Evolutionary conservation across 1,139 yeast genomes (phyloP).

Genomic region (Kurtzmaniella natalensis): DNA sequence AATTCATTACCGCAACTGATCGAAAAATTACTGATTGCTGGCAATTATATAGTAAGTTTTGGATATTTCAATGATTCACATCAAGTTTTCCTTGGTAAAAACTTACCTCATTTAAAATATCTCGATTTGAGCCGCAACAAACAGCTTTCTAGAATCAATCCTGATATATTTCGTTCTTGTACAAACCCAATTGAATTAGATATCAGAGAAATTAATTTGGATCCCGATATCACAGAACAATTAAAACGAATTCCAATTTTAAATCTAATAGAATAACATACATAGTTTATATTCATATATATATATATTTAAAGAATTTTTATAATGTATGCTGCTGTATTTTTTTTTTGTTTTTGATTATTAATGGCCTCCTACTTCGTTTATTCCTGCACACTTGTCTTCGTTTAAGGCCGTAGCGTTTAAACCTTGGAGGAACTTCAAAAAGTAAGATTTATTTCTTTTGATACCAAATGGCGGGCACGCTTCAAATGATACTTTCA

Average conservation of each 20-base stretch:
- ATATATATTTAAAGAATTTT: too few species aligned
- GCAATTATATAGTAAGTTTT: slow-evolving; percentile 14
- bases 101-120: slow-evolving; percentile 16
- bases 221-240: slow-evolving; percentile 1
- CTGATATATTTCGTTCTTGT: slow-evolving; percentile 7
- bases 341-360: too few species aligned
- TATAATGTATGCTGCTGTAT: too few species aligned
- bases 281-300: too few species aligned
- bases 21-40: slow-evolving; percentile 17
- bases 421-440: too few species aligned
- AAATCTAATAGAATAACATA: neutral
- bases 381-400: too few species aligned
- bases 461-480: too few species aligned
- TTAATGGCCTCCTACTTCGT: too few species aligned
- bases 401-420: too few species aligned
- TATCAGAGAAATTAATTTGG: slow-evolving; percentile 2
- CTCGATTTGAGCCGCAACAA: slow-evolving; percentile 15
- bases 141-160: slow-evolving; percentile 12
- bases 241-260: neutral
- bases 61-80: slow-evolving; percentile 11
- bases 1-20: slow-evolving; percentile 26
- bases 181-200: neutral
- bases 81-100: slow-evolving; percentile 8
- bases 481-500: too few species aligned
- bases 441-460: too few species aligned